Base-by-base conservation (phyloP, 495 filamentous ascomycete species). In the Talaromyces wortmannii region DNA sequence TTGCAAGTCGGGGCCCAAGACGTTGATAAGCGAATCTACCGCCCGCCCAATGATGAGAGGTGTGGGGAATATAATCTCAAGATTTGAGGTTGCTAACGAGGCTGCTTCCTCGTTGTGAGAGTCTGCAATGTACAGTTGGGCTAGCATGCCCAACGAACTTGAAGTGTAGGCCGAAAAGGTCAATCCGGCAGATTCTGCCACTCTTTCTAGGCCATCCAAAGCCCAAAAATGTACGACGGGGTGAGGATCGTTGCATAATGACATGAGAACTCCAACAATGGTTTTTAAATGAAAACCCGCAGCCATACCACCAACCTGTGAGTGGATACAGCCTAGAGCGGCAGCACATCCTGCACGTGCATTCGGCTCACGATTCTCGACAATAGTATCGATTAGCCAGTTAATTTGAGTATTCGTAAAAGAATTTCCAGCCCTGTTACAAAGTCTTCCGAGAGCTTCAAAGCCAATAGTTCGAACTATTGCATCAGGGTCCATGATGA, bases 261-360 rank as follows among this genome's bases (percentile, higher is more conserved):
- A 97, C 89, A 97, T 92, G 17, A 99, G 70, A 33, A 99, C 91
- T 15, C 91, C 89, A 36, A 95, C 83, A 50, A 99, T 97, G 7
- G 90, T 95, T 71, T 97, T 97, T 12, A 99, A 74, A 67, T 99
- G 94, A 61, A 91, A 88, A n/a, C 91, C 91, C 50, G 94, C 94
- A 55, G 95, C 95, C 92, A 99, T 97, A 59, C 94, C 94, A 53
- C 94, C 94, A 31, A 97, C 88, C 65, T 96, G 90, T 2, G 90
- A 85, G 68, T 97, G 94, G 45, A 97, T 97, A 58, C 86, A 90
- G 12, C 92, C 94, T 54, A 99, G 74, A 33, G 94, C 91, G 73
- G 94, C 85, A 16, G 95, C 95, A 66, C 91, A 99, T 30, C 94
- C 94, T 43, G 94, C 91, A 63, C 94, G 85, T 11, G 90, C 89